Conservation (phyloP, 2,329 filamentous ascomycete genomes). For the Diplodia intermedia region DNA sequence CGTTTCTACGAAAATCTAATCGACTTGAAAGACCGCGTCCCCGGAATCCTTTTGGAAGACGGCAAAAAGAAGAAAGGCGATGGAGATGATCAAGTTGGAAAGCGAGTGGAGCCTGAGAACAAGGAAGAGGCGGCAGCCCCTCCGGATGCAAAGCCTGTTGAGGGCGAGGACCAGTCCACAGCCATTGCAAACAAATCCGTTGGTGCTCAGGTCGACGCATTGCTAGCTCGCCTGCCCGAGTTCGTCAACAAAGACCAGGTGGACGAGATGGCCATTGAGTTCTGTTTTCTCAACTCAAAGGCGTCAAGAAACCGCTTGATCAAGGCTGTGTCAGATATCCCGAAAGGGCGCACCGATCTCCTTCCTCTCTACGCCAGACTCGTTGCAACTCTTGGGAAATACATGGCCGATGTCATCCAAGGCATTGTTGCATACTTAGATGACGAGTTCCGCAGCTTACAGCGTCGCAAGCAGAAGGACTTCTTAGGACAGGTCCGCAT, state of each 20-base stretch:
- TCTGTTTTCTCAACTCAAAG: constrained; percentile 98
- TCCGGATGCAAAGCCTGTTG: constrained; percentile 58
- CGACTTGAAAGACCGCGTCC: constrained; percentile 94
- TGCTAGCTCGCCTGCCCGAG: constrained; percentile 87
- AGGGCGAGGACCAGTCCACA: constrained; percentile 83
- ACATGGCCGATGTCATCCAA: constrained; percentile 93
- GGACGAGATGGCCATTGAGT: constrained; percentile 92
- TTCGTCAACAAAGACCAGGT: constrained; percentile 89
- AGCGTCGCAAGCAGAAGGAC: constrained; percentile 96
- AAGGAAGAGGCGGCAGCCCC: constrained; percentile 43
- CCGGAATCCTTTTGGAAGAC: constrained; percentile 90
- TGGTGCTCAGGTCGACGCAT: constrained; percentile 91
- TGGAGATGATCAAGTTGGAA: constrained; percentile 80
- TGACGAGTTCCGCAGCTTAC: constrained; percentile 94
- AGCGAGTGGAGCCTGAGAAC: constrained; percentile 66
- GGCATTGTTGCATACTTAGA: constrained; percentile 91
- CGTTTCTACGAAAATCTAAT: constrained; percentile 98
- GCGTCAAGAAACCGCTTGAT: constrained; percentile 93
- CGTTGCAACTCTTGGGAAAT: constrained; percentile 89
- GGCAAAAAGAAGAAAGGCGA: constrained; percentile 92
- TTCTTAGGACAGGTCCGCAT: constrained; percentile 93
- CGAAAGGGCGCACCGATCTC: constrained; percentile 90
- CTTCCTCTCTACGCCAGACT: constrained; percentile 91
- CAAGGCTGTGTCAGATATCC: constrained; percentile 92
- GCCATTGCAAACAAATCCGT: constrained; percentile 97